phyloP scores from a whole-genome alignment of 495 filamentous ascomycete genomes.

The Lepidopterella palustris region DNA sequence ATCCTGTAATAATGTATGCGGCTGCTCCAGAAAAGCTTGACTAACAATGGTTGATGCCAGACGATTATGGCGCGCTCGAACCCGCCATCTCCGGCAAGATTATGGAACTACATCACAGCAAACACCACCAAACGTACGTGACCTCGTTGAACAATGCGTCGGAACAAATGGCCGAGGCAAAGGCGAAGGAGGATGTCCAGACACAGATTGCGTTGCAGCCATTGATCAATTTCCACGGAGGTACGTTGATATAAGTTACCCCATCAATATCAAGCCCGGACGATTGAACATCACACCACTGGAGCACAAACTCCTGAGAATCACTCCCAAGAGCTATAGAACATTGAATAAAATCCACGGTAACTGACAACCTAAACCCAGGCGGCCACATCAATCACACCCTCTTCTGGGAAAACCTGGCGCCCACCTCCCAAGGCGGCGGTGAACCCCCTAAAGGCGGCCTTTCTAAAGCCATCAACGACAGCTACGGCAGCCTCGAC shows the following conservation, averaged over 20 bases:
- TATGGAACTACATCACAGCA: constrained; percentile 88
- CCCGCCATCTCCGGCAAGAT: constrained; percentile 93
- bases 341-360: neutral
- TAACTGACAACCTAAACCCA: neutral
- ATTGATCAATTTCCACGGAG: constrained; percentile 93
- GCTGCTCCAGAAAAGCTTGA: neutral
- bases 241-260: constrained; percentile 28
- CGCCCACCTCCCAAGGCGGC: constrained; percentile 62
- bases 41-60: constrained; percentile 14
- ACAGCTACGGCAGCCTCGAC: constrained; percentile 66
- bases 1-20: neutral
- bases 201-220: constrained; percentile 77
- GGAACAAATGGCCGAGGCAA: constrained; percentile 56
- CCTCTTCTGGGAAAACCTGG: constrained; percentile 90
- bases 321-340: too few relatives aligned
- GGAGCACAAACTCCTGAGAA: too few relatives aligned
- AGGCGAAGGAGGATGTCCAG: constrained; percentile 51
- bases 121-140: constrained; percentile 76
- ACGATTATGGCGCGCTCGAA: constrained; percentile 67
- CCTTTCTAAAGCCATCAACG: constrained; percentile 65
- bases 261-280: too few relatives aligned
- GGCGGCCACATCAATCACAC: constrained; percentile 83
- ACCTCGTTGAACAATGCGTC: constrained; percentile 60
- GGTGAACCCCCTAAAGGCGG: constrained; percentile 68
- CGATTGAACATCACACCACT: too few relatives aligned